Evolutionary conservation across 2,329 filamentous ascomycete species (phyloP), one percentile per base, ranked within the genome.

Genomic region (Sporothrix dimorphospora): DNA sequence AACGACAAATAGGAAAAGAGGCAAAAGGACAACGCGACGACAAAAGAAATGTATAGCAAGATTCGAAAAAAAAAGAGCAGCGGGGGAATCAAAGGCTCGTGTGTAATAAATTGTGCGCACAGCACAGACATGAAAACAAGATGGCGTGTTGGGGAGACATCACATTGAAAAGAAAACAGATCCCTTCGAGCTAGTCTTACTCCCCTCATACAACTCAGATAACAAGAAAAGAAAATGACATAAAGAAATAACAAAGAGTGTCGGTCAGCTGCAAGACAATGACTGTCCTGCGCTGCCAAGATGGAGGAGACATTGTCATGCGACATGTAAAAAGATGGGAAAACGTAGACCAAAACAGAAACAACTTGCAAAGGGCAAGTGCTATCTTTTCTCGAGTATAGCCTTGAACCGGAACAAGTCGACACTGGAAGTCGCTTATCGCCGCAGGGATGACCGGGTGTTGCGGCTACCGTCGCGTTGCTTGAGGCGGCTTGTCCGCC

Each of bases 401-500:
- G n/a, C 8, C 47, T 49, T 6, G 8, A 19, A 19, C 47, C 19
- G 9, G 5, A 19, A n/a, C 47, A 9, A 7, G 5, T 8, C 16
- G 47, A 8, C 5, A n/a, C n/a, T n/a, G n/a, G n/a, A n/a, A n/a
- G 6, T 49, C 30, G n/a, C 27, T 71, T 76, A 84, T 78, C 82
- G 81, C 74, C 80, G 80, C 73, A 81, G 30, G 16, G 75, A 75
- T 5, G 70, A 68, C 67, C 72, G 73, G 42, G 78, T 74, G 72
- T 75, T 73, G 76, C 78, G 79, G 70, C 77, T 71, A n/a, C 81
- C 78, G 72, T 86, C 83, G 71, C 85, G 83, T 74, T 85, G 82
- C 81, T 90, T 90, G 75, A 91, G 85, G 71, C 88, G 85, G 81
- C 84, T 90, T 9, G 89, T 98, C 82, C 96, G 90, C 96, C 95